Base-by-base conservation (phyloP, 2,329 filamentous ascomycete genomes). In the Neopestalotiopsis sp. region DNA sequence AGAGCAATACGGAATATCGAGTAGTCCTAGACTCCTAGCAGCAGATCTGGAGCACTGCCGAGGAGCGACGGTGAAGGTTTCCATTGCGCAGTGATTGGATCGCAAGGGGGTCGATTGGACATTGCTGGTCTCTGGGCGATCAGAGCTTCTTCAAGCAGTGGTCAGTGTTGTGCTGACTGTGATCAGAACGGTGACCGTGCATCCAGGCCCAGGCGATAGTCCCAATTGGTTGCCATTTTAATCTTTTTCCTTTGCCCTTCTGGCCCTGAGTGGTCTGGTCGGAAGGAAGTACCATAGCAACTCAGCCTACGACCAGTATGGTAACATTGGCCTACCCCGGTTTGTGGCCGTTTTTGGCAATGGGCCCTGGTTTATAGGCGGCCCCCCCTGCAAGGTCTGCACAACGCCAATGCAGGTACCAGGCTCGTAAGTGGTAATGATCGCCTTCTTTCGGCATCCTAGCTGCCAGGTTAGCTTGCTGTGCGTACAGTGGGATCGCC, bases 331-430 rank as follows among this genome's bases (percentile, higher is more conserved):
- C 45, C 57, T 64, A 64, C 61, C 61, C 61, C 61, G 61, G 61
- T n/a, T 32, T 64, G 40, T 49, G 45, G 14, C 63, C 49, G 63
- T 57, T 66, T 66, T 66, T 45, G 62, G 63, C n/a, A 49, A 28
- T 34, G 30, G 32, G 28, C 42, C 40, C n/a, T 12, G n/a, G n/a
- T 65, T 20, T 24, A 38, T 45, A 20, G n/a, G 17, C 30, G 13
- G 34, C 10, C 34, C 34, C 34, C 6, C 13, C 64, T 58, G 52
- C n/a, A 34, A 34, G 24, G n/a, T 28, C 49, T 66, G 49, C 49
- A 66, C 61, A 24, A 59, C 61, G 61, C 65, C 52, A 59, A 67
- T 60, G 65, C 65, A 67, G 65, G 65, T 67, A 67, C 65, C 45
- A n/a, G 34, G 65, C 38, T 17, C 65, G 30, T 38, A 45, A 13